Percentiles rank a stretch among this genome's conserved stretches.
Conservation (phyloP, 108 stramenopile species). For the Cyclotella atomus region DNA sequence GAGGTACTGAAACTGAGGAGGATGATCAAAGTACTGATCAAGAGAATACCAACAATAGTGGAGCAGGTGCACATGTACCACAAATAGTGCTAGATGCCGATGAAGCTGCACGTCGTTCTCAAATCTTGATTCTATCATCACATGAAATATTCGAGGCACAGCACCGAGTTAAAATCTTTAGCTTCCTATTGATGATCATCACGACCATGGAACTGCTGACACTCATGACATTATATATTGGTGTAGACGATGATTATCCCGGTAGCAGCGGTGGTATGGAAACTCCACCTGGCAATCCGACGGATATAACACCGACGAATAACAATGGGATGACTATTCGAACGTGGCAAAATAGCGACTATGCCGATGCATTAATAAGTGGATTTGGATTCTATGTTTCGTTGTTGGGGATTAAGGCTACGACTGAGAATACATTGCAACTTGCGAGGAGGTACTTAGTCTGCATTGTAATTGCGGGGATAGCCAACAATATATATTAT, state of each 20-base stretch:
- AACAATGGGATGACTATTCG: slow-evolving; percentile 32
- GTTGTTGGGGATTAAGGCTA: slow-evolving; percentile 62
- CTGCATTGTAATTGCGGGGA: slow-evolving; percentile 59
- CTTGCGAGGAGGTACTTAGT: slow-evolving; percentile 65
- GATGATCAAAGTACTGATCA: not conserved
- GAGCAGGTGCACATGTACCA: slow-evolving; percentile 72
- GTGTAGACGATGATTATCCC: slow-evolving; percentile 41
- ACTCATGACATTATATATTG: slow-evolving; percentile 65
- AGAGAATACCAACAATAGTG: slow-evolving; percentile 8
- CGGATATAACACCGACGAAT: slow-evolving; percentile 24
- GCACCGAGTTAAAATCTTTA: slow-evolving; percentile 81
- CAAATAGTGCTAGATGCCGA: slow-evolving; percentile 73
- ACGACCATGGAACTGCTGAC: slow-evolving; percentile 72
- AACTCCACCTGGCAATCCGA: slow-evolving; percentile 51
- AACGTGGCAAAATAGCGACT: slow-evolving; percentile 67
- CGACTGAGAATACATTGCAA: slow-evolving; percentile 68
- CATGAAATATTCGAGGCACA: slow-evolving; percentile 79
- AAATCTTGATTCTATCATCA: slow-evolving; percentile 74
- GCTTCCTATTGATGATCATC: slow-evolving; percentile 77
- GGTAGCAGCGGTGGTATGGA: slow-evolving; percentile 15
- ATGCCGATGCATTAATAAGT: slow-evolving; percentile 63
- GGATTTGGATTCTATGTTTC: slow-evolving; percentile 77
- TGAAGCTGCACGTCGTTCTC: slow-evolving; percentile 76
- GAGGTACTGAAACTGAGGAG: not conserved
- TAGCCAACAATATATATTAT: slow-evolving; percentile 63